These are phyloP conservation scores for Aspergillus indologenus DNA, from an alignment of 495 filamentous ascomycete genomes.

Conservation along the genomic window DNA sequence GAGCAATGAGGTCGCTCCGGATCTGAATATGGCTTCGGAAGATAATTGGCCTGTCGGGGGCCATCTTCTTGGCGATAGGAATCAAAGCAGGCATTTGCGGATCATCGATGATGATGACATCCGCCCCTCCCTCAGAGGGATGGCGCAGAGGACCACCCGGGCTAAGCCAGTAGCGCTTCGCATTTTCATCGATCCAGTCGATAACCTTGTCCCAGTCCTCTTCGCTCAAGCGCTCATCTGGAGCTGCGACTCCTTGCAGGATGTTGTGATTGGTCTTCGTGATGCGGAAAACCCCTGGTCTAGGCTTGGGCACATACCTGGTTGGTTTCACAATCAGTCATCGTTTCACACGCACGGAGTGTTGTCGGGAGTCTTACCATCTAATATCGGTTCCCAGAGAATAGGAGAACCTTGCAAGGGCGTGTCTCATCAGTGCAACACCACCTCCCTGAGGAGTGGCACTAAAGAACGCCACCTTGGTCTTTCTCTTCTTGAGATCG, in stretches of 20 bases:
- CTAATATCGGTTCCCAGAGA: constrained; percentile 64
- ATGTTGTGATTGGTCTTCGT: constrained; percentile 94
- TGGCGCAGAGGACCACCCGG: constrained; percentile 65
- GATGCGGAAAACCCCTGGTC: constrained; percentile 78
- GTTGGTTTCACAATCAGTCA: not conserved
- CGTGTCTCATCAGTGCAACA: constrained; percentile 86
- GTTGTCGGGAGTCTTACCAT: constrained; percentile 55
- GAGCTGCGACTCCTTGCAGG: constrained; percentile 73
- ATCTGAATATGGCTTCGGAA: constrained; percentile 84
- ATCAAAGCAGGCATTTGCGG: constrained; percentile 86
- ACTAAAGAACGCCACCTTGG: constrained; percentile 81
- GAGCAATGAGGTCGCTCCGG: constrained; percentile 65
- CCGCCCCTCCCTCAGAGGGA: constrained; percentile 69
- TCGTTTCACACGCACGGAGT: not conserved
- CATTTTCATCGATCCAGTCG: constrained; percentile 77
- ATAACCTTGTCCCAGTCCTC: constrained; percentile 59
- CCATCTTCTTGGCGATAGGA: constrained; percentile 66
- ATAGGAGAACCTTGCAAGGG: constrained; percentile 70
- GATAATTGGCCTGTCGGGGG: constrained; percentile 73
- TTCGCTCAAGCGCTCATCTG: constrained; percentile 56
- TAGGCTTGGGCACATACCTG: constrained; percentile 78
- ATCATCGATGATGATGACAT: constrained; percentile 79
- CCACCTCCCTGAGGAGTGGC: constrained; percentile 85
- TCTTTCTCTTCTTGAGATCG: constrained; percentile 61
- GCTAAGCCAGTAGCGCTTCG: constrained; percentile 71